These are phyloP conservation scores for Kalaharituber pfeilii DNA, from an alignment of 2,329 filamentous ascomycete genomes.

Conservation along the genomic window DNA sequence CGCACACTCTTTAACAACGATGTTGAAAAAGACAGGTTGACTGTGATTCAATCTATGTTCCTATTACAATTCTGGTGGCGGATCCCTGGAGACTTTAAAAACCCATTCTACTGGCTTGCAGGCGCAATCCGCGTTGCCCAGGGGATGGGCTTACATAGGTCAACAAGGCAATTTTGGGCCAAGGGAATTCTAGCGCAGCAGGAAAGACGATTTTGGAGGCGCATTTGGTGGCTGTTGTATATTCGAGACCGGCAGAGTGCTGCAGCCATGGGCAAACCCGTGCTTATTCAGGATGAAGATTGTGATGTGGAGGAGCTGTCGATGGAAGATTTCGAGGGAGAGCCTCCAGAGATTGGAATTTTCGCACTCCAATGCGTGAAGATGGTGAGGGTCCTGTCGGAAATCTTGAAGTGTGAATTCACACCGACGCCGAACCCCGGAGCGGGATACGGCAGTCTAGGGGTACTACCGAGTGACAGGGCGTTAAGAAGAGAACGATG, in stretches of 20 bases:
- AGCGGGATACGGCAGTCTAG: no score
- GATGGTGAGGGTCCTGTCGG: background rate
- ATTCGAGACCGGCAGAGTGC: conserved; percentile 8
- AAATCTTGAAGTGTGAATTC: background rate
- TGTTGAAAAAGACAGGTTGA: conserved; percentile 35
- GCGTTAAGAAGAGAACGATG: background rate
- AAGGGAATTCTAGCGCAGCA: conserved; percentile 1
- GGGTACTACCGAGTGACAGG: background rate
- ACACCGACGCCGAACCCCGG: background rate
- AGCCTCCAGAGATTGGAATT: background rate
- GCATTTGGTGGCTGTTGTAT: conserved; percentile 10
- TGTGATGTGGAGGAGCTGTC: conserved; percentile 11
- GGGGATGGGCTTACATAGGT: conserved; percentile 38
- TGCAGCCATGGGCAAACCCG: conserved; percentile 7
- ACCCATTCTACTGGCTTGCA: conserved; percentile 35
- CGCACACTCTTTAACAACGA: conserved; percentile 38
- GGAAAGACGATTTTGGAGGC: conserved; percentile 5
- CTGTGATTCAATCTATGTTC: conserved; percentile 36
- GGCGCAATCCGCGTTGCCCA: conserved; percentile 39
- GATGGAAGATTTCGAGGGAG: conserved; percentile 5
- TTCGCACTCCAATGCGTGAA: background rate
- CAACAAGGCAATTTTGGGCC: background rate
- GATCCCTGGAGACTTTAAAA: conserved; percentile 33
- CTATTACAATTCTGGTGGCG: conserved; percentile 40
- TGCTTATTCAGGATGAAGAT: conserved; percentile 9